These are phyloP conservation scores for Nakaseomyces bracarensis DNA, from an alignment of 1,139 yeast species.

Conservation along the genomic window DNA sequence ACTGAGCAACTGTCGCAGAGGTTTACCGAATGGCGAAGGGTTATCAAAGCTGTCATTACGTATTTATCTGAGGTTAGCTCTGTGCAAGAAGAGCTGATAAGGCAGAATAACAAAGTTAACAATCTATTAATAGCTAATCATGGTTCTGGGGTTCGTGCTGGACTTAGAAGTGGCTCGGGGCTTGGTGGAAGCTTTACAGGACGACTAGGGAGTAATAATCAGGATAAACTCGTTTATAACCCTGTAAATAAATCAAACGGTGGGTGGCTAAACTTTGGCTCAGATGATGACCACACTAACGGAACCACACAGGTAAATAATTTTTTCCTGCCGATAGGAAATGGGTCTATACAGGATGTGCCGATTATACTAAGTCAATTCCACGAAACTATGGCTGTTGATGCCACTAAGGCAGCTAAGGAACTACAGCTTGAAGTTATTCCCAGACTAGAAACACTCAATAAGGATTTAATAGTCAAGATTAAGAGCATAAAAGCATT, in stretches of 20 bases:
- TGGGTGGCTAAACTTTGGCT: slow-evolving; percentile 2
- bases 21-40: slow-evolving; percentile 77
- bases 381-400: slow-evolving; percentile 64
- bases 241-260: background rate
- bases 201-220: background rate
- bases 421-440: slow-evolving; percentile 62
- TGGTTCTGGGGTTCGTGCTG: background rate
- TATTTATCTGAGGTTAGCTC: slow-evolving; percentile 75
- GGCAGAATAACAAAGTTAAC: slow-evolving; percentile 74
- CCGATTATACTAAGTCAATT: slow-evolving; percentile 66
- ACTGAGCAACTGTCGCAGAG: slow-evolving; percentile 80
- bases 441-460: slow-evolving; percentile 78
- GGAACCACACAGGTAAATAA: slow-evolving; percentile 15
- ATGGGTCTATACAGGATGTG: slow-evolving; percentile 74
- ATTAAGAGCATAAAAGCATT: slow-evolving; percentile 79
- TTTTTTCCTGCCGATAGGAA: slow-evolving; percentile 55
- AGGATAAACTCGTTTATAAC: background rate
- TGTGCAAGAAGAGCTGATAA: slow-evolving; percentile 78
- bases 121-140: slow-evolving; percentile 33
- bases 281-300: slow-evolving; percentile 1
- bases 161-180: slow-evolving; percentile 1
- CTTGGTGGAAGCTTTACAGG: slow-evolving; percentile 2
- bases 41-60: slow-evolving; percentile 63
- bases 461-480: slow-evolving; percentile 72
- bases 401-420: slow-evolving; percentile 59